These are phyloP conservation scores for Fagopyrum tataricum DNA, from an alignment of 148 eudicot genomes.

Conservation along the genomic window DNA sequence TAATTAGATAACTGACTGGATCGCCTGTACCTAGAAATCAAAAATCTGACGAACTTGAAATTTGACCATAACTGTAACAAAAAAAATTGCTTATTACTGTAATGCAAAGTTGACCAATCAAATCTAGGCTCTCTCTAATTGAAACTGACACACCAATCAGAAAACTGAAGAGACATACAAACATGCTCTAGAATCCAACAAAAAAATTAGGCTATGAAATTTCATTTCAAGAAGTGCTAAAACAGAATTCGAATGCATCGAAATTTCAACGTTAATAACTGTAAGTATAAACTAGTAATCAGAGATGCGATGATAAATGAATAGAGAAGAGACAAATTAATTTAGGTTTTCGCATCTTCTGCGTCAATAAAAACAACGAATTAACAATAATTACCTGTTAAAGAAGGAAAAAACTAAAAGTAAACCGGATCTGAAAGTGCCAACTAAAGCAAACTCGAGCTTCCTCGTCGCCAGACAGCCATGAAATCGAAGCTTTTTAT, in stretches of 20 bases:
- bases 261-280: background rate
- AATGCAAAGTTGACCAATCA: background rate
- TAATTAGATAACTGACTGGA: background rate
- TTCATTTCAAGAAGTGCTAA: background rate
- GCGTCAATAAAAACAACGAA: background rate
- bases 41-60: background rate
- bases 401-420: constrained; percentile 2
- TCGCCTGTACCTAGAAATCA: background rate
- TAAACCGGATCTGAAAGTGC: constrained; percentile 7
- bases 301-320: background rate
- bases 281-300: background rate
- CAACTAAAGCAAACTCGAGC: constrained; percentile 6
- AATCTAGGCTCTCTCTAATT: background rate
- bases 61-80: constrained; percentile 5
- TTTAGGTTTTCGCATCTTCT: background rate
- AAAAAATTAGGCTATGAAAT: background rate
- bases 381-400: background rate
- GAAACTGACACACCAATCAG: background rate
- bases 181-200: background rate
- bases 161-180: too few species aligned
- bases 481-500: constrained; percentile 1
- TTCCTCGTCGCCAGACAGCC: constrained; percentile 14
- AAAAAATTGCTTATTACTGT: background rate
- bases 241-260: background rate
- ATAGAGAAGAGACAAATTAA: background rate